A percentile compares a stretch with the other conserved stretches of the same genome.
Conservation (phyloP, 2,329 filamentous ascomycete species). For the Lasiodiplodia hormozganensis region DNA sequence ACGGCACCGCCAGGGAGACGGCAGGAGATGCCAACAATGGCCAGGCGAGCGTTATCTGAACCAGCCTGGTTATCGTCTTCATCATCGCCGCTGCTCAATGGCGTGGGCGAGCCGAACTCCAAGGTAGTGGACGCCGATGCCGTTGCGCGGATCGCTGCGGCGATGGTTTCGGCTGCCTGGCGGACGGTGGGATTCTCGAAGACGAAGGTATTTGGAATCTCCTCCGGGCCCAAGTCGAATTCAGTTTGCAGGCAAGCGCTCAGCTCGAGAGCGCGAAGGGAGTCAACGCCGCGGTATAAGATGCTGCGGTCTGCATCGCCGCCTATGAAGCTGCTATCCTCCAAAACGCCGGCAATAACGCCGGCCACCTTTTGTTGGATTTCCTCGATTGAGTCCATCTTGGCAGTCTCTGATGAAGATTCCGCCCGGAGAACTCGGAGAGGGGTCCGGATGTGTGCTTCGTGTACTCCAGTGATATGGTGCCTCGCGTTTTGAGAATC, state of each 20-base stretch:
- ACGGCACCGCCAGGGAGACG: slow-evolving; percentile 38
- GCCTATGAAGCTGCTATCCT: neutral
- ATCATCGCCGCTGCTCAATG: neutral
- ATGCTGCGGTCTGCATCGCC: neutral
- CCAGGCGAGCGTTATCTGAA: slow-evolving; percentile 38
- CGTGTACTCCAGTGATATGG: too few species aligned
- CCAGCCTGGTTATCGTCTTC: slow-evolving; percentile 18
- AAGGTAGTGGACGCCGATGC: neutral
- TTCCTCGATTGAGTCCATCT: too few species aligned
- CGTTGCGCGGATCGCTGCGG: neutral
- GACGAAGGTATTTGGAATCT: neutral
- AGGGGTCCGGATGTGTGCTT: too few species aligned
- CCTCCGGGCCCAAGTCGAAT: neutral
- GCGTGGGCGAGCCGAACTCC: neutral
- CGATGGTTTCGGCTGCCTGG: neutral
- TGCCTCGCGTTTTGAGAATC: too few species aligned
- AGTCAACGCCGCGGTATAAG: neutral
- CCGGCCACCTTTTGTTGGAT: too few species aligned
- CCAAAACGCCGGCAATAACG: neutral
- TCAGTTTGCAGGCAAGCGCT: neutral
- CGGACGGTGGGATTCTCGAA: neutral
- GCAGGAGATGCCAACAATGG: slow-evolving; percentile 47
- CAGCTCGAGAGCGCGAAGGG: neutral
- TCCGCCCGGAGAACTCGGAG: too few species aligned
- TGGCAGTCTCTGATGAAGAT: too few species aligned